Evolutionary conservation across 2,329 filamentous ascomycete species (phyloP), one percentile per base, ranked within the genome.

Genomic region (Fusarium drepaniforme): DNA sequence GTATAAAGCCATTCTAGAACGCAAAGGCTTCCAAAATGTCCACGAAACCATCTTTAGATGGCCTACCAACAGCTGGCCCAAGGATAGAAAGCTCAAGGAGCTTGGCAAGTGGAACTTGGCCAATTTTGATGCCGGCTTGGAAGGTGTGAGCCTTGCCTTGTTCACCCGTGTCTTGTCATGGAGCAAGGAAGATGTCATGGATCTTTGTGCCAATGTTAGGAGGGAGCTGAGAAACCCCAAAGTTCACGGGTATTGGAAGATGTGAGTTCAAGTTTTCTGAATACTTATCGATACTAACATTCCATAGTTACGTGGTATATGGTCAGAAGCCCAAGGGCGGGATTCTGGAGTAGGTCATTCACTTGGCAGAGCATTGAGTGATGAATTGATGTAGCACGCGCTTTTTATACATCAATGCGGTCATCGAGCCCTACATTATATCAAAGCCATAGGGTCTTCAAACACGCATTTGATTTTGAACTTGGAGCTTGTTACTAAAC

Each of bases 231-330:
- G 71, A 7, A 68, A 73, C 9, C 59, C 44, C 12, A 64, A 40
- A 13, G 60, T 73, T 0, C 71, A 73, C 30, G 71, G 71, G 0
- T 73, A 74, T 28, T 74, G 73, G 18, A 72, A 72, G 1, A 67
- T 73, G 67, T 73, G 28, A 62, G 71, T 49, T 6, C 0, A 62
- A 21, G 5, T 3, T 21, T 4, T 35, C 1, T 4, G 5, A 16
- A 2, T 40, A 4, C 13, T 25, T 35, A 40, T 12, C 0, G 1
- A n/a, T 40, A 4, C 21, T 59, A 16, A 59, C 5, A 37, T 8
- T 18, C 8, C 4, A 33, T 28, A 59, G 56, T 38, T 59, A 59
- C 9, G 23, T 59, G 5, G 35, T 59, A 11, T 59, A 59, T 38
- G 56, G 56, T 3, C 56, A 59, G 7, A 59, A 40, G 35, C 35